phyloP scores from a whole-genome alignment of 108 stramenopile genomes.

The Epipyxis sp. region DNA sequence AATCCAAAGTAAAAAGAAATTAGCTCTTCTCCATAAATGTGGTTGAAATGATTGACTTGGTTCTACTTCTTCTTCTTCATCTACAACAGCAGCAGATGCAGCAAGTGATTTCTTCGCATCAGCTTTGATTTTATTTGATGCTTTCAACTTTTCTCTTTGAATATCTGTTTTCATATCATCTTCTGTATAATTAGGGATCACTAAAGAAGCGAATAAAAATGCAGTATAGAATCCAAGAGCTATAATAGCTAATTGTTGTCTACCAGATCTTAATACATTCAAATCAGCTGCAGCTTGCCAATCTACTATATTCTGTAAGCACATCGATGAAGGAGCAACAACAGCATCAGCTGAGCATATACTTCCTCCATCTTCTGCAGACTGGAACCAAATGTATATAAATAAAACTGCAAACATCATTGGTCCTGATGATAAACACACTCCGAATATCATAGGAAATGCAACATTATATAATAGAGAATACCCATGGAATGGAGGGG shows the following conservation, averaged over 20 bases:
- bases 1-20: constrained; percentile 51
- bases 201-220: not conserved
- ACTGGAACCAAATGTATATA: constrained; percentile 55
- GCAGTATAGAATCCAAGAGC: not conserved
- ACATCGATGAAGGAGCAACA: not conserved
- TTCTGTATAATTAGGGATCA: constrained; percentile 22
- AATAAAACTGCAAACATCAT: constrained; percentile 50
- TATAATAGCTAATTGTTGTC: not conserved
- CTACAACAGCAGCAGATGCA: constrained; percentile 21
- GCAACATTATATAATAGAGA: constrained; percentile 60
- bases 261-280: constrained; percentile 11
- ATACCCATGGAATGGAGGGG: constrained; percentile 65
- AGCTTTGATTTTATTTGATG: not conserved
- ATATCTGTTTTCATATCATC: constrained; percentile 12
- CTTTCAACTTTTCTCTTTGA: not conserved
- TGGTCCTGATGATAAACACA: constrained; percentile 59
- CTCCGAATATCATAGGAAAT: constrained; percentile 64
- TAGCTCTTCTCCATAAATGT: constrained; percentile 67
- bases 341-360: constrained; percentile 1
- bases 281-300: not conserved
- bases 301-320: constrained; percentile 6
- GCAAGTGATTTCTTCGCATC: not conserved
- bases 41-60: constrained; percentile 49
- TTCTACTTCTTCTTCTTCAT: constrained; percentile 54
- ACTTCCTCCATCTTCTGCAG: constrained; percentile 5